Percentiles rank a stretch among this genome's conserved stretches.
These are phyloP conservation scores for Lachnellula cervina DNA, from an alignment of 2,329 filamentous ascomycete genomes.

Conservation along the genomic window DNA sequence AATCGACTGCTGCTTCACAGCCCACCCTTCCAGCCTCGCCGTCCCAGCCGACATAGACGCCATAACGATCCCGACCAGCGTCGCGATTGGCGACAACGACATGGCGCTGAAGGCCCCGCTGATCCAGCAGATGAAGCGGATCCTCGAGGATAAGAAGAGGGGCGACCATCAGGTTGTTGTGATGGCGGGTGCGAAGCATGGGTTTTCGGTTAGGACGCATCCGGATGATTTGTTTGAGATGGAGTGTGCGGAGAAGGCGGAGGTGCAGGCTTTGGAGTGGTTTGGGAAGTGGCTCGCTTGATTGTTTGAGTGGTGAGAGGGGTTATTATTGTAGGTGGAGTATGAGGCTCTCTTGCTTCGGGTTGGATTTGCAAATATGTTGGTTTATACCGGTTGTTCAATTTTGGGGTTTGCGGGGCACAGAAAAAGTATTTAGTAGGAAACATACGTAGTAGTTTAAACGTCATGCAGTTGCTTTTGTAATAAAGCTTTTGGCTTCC, in stretches of 20 bases:
- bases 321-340: too few species aligned
- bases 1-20: conserved; percentile 48
- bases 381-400: too few species aligned
- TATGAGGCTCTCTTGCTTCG: too few species aligned
- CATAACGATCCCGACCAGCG: conserved; percentile 40
- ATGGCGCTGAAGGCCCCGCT: conserved; percentile 31
- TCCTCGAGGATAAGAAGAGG: conserved; percentile 28
- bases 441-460: too few species aligned
- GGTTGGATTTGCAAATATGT: too few species aligned
- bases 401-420: too few species aligned
- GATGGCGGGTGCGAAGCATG: conserved; percentile 36
- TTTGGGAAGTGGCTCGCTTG: conserved; percentile 25
- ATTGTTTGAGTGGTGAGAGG: background rate
- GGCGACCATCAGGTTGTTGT: conserved; percentile 30
- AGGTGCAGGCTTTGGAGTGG: conserved; percentile 37
- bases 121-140: conserved; percentile 23
- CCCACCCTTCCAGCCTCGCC: conserved; percentile 46
- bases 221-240: conserved; percentile 32
- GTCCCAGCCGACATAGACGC: conserved; percentile 43
- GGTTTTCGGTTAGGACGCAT: conserved; percentile 36
- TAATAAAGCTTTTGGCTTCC: too few species aligned
- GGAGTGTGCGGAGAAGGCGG: conserved; percentile 30
- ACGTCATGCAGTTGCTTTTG: too few species aligned
- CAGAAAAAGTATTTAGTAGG: too few species aligned
- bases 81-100: conserved; percentile 45